Conservation (phyloP, 805 yeast genomes). For the Lipomyces chichibuensis region DNA sequence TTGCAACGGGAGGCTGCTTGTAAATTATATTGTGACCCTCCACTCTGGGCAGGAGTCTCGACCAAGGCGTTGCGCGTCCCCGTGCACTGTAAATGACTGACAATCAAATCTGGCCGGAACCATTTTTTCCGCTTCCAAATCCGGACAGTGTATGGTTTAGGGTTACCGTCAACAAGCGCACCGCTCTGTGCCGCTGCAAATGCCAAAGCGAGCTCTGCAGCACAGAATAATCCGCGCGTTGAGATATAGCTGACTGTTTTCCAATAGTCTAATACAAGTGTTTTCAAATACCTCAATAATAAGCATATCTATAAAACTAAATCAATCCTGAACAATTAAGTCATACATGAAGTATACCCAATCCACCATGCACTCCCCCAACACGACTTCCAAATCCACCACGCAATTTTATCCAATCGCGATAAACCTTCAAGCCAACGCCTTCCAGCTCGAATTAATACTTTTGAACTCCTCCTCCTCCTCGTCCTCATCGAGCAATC, state of each 20-base stretch:
- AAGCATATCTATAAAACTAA: not conserved
- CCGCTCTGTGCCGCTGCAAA: no score
- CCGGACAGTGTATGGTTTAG: not conserved
- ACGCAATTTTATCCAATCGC: not conserved
- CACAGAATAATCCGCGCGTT: no score
- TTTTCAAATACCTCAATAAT: no score
- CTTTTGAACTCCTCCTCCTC: conserved; percentile 13
- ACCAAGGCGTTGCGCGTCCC: not conserved
- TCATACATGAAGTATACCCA: not conserved
- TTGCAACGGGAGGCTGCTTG: no score
- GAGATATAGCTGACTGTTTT: no score
- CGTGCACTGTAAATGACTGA: not conserved
- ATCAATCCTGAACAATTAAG: not conserved
- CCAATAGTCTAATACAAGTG: no score
- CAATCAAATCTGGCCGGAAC: not conserved
- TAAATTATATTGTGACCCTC: no score
- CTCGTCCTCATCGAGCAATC: conserved; percentile 22
- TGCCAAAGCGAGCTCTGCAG: no score
- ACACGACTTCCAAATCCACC: not conserved
- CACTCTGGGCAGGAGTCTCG: no score
- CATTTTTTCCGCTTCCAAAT: conserved; percentile 1
- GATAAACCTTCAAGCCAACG: conserved; percentile 12
- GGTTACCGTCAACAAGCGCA: no score
- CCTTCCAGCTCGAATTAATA: conserved; percentile 24
- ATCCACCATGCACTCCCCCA: not conserved